Evolutionary conservation across 257 asterid genomes (phyloP), one percentile per base, ranked within the genome.

Genomic region (Lycium ferocissimum): DNA sequence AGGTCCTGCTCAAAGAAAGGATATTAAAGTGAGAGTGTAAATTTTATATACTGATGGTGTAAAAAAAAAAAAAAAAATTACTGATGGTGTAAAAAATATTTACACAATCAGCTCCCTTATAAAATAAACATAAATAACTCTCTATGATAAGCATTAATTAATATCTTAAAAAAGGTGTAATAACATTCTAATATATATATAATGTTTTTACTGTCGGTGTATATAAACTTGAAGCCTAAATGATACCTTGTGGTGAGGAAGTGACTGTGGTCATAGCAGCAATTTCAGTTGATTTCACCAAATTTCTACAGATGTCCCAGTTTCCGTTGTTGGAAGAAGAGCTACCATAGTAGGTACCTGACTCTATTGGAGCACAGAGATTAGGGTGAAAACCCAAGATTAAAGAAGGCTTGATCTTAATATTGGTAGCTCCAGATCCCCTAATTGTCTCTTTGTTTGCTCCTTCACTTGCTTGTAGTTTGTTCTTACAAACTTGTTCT

Each of bases 241-340:
- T 5, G 86, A 26, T 89, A 94, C 97, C 95, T 92, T 82, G 84
- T 80, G 86, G 84, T 79, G 92, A 90, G 53, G 78, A 38, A 89
- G 86, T 86, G 88, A 88, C 88, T 89, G 81, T 94, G 93, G 85
- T 90, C 90, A 87, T 83, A 85, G 90, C 89, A 56, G 61, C n/a
- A 84, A 83, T 86, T 65, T 86, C 43, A 90, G 62, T 91, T 84
- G 94, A 84, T 43, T 87, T 92, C 18, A 91, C 79, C 67, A 82
- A 22, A 76, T 83, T 84, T 84, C 89, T 86, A 83, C 86, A 84
- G 53, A 85, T 65, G 83, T 89, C 95, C 94, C 92, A 90, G 67
- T 88, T 89, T 54, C 87, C 89, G 86, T 76, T 7, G n/a, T 87
- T 35, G 18, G 12, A 17, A 71, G 72, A 78, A 26, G 69, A 70